Percentiles rank a stretch among this genome's conserved stretches.
Evolutionary conservation across 2,329 filamentous ascomycete genomes (phyloP).

Genomic region (Aspergillus nomiae): DNA sequence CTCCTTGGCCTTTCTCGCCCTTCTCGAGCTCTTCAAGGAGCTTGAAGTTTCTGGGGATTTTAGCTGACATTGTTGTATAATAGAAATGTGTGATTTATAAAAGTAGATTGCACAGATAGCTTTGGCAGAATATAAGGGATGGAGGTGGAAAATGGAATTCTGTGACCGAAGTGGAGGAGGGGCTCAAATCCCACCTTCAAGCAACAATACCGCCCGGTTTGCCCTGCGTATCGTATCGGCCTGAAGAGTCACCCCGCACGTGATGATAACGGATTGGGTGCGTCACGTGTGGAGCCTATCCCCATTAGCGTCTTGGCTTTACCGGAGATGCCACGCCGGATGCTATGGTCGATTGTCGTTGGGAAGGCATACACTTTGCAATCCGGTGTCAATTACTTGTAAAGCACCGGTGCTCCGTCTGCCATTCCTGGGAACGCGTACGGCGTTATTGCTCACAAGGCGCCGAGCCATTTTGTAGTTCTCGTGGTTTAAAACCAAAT

Average conservation of each 20-base stretch:
- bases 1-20: slow-evolving; percentile 94
- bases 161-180: slow-evolving; percentile 21
- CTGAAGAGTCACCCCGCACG: slow-evolving; percentile 10
- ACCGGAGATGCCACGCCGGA: slow-evolving; percentile 24
- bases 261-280: slow-evolving; percentile 17
- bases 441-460: not conserved
- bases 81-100: not conserved
- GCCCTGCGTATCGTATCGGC: slow-evolving; percentile 4
- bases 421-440: not conserved
- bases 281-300: slow-evolving; percentile 21
- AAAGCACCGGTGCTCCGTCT: not conserved
- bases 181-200: slow-evolving; percentile 20
- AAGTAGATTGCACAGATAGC: not conserved
- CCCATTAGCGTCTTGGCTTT: slow-evolving; percentile 22
- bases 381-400: not conserved
- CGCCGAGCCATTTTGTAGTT: not conserved
- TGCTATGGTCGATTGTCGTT: not conserved
- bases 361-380: not conserved
- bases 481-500: too few species aligned
- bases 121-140: not conserved
- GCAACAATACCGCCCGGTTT: not conserved
- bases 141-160: slow-evolving; percentile 15
- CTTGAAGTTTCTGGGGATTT: slow-evolving; percentile 93
- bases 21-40: slow-evolving; percentile 97
- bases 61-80: slow-evolving; percentile 58